Evolutionary conservation across 345 rosid species (phyloP), one percentile per base, ranked within the genome.

Genomic region (Salix koriyanagi): DNA sequence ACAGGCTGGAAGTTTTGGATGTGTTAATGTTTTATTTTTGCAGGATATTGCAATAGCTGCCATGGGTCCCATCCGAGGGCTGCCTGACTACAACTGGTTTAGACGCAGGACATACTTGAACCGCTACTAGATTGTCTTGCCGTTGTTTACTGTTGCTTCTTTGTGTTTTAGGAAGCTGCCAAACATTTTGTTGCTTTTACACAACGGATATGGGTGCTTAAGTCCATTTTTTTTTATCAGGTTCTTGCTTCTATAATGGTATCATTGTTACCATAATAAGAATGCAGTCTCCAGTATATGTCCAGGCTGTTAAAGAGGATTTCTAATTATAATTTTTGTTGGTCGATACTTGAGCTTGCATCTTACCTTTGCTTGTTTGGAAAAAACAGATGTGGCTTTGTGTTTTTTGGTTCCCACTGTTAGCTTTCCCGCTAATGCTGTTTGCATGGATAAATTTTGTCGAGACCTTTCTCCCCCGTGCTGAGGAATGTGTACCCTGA

Each of bases 1-100:
- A 58, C 14, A 8, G 62, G 28, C 62, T n/a, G 14, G 13, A 23
- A n/a, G 62, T 23, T 58, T 37, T 62, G 25, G 34, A 30, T 23
- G 46, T 73, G 28, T 12, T 14, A 14, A 41, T 48, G 18, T 41
- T 67, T 66, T 21, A 4, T 65, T 50, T 54, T 44, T 52, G 76
- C 90, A 96, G 99, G 99, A 96, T 87, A 56, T 96, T 73, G 98
- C 96, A 46, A 94, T 96, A 77, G 93, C 97, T 30, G 97, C 97
- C 18, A 90, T 92, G 90, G 99, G 99, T 5, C 98, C 99, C 21
- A 84, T 96, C 87, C 97, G 90, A 78, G 88, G 86, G 19, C 81
- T 96, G 82, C 97, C 92, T 0, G 97, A 96, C 81, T 96, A 96
- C 90, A 94, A 91, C 88, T 92, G 96, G 92, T 96, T 96, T 94